phyloP scores from a whole-genome alignment of 2,329 filamentous ascomycete genomes.

The Zalaria obscura region DNA sequence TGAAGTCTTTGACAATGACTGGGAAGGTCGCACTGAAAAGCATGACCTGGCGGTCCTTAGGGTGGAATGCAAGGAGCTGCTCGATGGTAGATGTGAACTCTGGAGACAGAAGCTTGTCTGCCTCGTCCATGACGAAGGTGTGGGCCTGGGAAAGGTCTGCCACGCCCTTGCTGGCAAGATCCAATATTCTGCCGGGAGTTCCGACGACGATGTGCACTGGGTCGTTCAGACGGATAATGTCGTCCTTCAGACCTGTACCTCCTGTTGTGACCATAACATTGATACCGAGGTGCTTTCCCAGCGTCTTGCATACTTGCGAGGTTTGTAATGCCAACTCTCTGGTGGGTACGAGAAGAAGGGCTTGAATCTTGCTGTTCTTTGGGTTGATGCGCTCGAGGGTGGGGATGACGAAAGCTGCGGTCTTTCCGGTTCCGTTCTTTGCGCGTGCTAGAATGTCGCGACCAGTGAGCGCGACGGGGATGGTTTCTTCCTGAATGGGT shows the following conservation, averaged over 20 bases:
- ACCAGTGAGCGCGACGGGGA: constrained; percentile 88
- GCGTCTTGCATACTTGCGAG: constrained; percentile 96
- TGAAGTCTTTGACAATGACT: constrained; percentile 92
- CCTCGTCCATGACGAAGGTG: constrained; percentile 99
- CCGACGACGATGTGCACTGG: constrained; percentile 95
- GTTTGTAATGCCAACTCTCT: constrained; percentile 95
- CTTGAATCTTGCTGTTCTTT: constrained; percentile 91
- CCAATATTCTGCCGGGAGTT: constrained; percentile 89
- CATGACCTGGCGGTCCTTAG: constrained; percentile 97
- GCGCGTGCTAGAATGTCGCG: constrained; percentile 90
- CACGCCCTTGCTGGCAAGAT: constrained; percentile 90
- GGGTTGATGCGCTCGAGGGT: constrained; percentile 92
- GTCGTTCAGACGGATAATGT: constrained; percentile 89
- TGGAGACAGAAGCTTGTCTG: constrained; percentile 89
- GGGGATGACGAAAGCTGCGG: constrained; percentile 92
- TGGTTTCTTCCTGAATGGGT: constrained; percentile 97
- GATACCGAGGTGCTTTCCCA: constrained; percentile 91
- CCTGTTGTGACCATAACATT: constrained; percentile 99
- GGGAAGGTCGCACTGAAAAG: constrained; percentile 98
- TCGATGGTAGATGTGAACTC: constrained; percentile 98
- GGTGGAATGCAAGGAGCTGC: constrained; percentile 86
- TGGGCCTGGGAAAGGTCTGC: constrained; percentile 91
- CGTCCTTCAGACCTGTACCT: constrained; percentile 86
- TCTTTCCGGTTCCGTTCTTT: constrained; percentile 98
- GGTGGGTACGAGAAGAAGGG: constrained; percentile 89